These are phyloP conservation scores for Hortiboletus campestris DNA, from an alignment of 768 basidiomycete genomes.

Conservation along the genomic window DNA sequence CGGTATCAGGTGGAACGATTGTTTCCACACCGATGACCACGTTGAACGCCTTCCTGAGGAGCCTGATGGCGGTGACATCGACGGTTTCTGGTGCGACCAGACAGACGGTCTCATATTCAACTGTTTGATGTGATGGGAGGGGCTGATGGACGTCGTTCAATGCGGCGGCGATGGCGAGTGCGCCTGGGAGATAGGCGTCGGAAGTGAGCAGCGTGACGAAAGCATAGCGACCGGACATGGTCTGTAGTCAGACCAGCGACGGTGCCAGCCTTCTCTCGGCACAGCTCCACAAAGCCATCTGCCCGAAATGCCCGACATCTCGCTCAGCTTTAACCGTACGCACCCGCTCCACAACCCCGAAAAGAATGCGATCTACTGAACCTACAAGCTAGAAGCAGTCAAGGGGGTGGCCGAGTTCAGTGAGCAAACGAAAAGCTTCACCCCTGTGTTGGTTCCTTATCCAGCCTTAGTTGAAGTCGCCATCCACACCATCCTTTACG, in stretches of 20 bases:
- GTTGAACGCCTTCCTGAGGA: slow-evolving; percentile 77
- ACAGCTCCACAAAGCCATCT: no score
- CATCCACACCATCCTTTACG: slow-evolving; percentile 88
- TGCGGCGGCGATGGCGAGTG: slow-evolving; percentile 81
- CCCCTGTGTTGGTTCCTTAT: slow-evolving; percentile 3
- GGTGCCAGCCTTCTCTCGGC: background rate
- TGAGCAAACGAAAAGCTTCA: slow-evolving; percentile 32
- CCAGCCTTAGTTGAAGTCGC: slow-evolving; percentile 78
- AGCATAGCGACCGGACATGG: slow-evolving; percentile 69
- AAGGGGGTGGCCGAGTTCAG: slow-evolving; percentile 71
- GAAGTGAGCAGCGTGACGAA: slow-evolving; percentile 93
- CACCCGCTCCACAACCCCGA: background rate
- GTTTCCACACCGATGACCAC: slow-evolving; percentile 90
- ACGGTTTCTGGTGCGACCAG: slow-evolving; percentile 94
- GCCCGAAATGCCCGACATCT: slow-evolving; percentile 21
- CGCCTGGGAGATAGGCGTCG: slow-evolving; percentile 90
- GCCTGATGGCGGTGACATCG: slow-evolving; percentile 76
- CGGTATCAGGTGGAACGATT: slow-evolving; percentile 66
- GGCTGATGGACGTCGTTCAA: slow-evolving; percentile 69
- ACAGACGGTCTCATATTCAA: slow-evolving; percentile 72
- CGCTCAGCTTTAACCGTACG: slow-evolving; percentile 42
- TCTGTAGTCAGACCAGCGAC: slow-evolving; percentile 17
- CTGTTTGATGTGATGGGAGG: slow-evolving; percentile 43
- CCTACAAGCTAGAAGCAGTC: slow-evolving; percentile 48
- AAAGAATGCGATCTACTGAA: slow-evolving; percentile 9